Evolutionary conservation across 306 rosid genomes (phyloP), one percentile per base, ranked within the genome.

Genomic region (Glycine soja): DNA sequence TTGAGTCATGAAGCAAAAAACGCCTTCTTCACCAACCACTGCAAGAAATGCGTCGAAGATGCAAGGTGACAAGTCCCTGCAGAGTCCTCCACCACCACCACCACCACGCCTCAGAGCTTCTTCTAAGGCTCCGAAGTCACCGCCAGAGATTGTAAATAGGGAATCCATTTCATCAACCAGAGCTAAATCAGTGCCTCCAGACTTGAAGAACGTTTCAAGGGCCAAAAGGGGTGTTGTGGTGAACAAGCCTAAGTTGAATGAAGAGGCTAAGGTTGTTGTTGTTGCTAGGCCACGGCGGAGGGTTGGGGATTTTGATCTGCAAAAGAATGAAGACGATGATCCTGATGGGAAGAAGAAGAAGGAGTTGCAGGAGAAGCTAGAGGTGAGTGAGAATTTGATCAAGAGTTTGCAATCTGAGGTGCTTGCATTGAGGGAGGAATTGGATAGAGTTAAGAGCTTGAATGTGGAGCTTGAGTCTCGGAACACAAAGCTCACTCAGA

Each of bases 391-490:
- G 78, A 81, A 58, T 83, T 86, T 91, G 93, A 86, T 90, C 52
- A 81, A 77, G 82, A 76, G 51, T 84, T 88, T 92, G 87, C 85
- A 88, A 84, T 82, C 87, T 78, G 90, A 91, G 74, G 84, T 94
- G 72, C 63, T 75, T 47, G 86, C 47, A 0, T 83, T 94, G 93
- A 91, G 88, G 82, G 92, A 81, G 18, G 97, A 91, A 80, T 85
- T 94, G 92, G 90, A 85, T 36, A 85, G 81, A 77, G 86, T 89
- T 65, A 89, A 80, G 51, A 84, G 84, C 64, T 83, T 85, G 70
- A 92, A 92, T 18, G 15, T 88, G 66, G 93, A 91, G 82, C 85
- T 94, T 77, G 89, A 87, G 81, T 81, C 89, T 45, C 89, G 84
- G 50, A 94, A 92, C 84, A 73, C 61, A 16, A 90, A 82, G 83